phyloP scores from a whole-genome alignment of 176 grass and related monocot genomes.

The Phyllostachys edulis region DNA sequence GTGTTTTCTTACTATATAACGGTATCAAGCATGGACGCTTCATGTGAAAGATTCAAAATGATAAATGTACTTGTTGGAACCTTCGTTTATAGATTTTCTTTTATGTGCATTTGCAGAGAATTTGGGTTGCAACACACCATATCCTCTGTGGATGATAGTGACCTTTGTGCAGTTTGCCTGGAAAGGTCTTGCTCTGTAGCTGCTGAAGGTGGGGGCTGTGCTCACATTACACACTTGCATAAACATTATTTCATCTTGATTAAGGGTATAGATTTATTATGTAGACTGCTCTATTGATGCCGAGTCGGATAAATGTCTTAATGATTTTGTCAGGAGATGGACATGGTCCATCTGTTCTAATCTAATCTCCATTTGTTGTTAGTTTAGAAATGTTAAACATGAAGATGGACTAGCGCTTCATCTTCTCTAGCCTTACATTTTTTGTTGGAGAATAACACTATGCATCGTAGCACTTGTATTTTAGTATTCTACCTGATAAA shows the following conservation, averaged over 20 bases:
- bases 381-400: background rate
- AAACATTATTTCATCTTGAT: conserved; percentile 13
- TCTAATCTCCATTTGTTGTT: background rate
- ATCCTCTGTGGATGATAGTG: conserved; percentile 62
- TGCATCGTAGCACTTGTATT: background rate
- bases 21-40: background rate
- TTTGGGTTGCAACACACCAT: conserved; percentile 58
- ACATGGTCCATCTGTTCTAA: background rate
- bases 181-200: conserved; percentile 84
- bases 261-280: background rate
- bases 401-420: background rate
- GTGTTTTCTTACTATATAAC: background rate
- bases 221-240: conserved; percentile 24
- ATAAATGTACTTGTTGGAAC: background rate
- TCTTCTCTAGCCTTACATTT: conserved; percentile 8
- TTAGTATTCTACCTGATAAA: background rate
- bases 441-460: background rate
- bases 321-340: conserved; percentile 2
- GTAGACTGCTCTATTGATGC: background rate
- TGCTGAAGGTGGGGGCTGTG: conserved; percentile 63
- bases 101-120: conserved; percentile 60
- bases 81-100: conserved; percentile 8
- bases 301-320: background rate
- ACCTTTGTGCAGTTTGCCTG: conserved; percentile 89
- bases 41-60: background rate